Percentiles rank a stretch among this genome's conserved stretches.
Evolutionary conservation across 352 stramenopile species (phyloP).

Genomic region (Phytophthora sansomeana): DNA sequence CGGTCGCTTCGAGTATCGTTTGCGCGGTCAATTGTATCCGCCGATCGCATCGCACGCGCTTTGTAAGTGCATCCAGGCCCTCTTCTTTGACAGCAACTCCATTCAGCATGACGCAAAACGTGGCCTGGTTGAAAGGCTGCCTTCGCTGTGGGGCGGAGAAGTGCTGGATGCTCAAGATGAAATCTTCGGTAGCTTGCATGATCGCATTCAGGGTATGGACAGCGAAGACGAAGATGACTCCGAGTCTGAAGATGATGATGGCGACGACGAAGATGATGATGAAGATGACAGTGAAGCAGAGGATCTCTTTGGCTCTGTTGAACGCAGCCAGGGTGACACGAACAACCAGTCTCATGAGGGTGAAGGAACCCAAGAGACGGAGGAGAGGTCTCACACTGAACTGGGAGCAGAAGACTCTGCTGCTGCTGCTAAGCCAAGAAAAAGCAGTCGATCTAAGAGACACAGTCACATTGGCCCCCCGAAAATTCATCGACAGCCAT

Average conservation of each 20-base stretch:
- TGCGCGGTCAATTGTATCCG: conserved; percentile 73
- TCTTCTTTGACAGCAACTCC: conserved; percentile 86
- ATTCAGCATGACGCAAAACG: conserved; percentile 86
- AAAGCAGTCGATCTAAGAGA: conserved; percentile 20
- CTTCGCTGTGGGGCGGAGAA: conserved; percentile 75
- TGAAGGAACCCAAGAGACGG: conserved; percentile 14
- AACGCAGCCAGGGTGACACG: conserved; percentile 5
- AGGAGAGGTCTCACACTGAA: conserved; percentile 11
- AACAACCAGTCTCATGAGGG: conserved; percentile 1
- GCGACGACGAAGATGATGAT: conserved; percentile 47
- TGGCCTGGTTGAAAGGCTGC: conserved; percentile 72
- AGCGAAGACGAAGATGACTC: conserved; percentile 64
- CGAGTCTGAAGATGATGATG: conserved; percentile 55
- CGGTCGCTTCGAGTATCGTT: conserved; percentile 70
- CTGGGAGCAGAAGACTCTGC: conserved; percentile 4
- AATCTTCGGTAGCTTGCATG: conserved; percentile 54
- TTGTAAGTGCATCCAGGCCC: conserved; percentile 70
- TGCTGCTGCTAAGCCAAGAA: conserved; percentile 25
- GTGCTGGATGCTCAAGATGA: conserved; percentile 71
- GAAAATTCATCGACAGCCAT: conserved; percentile 34
- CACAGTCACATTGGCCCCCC: conserved; percentile 12
- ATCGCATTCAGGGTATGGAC: conserved; percentile 45
- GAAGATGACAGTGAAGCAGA: conserved; percentile 50
- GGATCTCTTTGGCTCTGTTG: conserved; percentile 38
- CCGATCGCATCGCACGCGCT: conserved; percentile 73